These are phyloP conservation scores for Erodium texanum DNA, from an alignment of 441 rosid genomes.

Conservation along the genomic window DNA sequence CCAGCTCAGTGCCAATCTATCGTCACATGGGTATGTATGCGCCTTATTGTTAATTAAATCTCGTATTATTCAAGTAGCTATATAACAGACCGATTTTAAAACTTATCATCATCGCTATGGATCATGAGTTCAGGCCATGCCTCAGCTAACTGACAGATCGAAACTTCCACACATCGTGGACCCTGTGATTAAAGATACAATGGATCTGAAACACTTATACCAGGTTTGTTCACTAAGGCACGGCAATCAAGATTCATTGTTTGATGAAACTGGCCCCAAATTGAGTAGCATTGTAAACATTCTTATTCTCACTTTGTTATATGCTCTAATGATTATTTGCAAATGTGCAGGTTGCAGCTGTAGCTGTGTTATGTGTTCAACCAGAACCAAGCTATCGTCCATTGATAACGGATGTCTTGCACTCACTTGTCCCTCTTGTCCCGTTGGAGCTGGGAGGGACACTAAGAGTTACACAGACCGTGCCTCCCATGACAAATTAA, in stretches of 20 bases:
- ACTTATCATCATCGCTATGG: conserved; percentile 5
- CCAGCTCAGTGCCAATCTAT: conserved; percentile 52
- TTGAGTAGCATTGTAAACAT: not conserved
- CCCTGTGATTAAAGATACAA: conserved; percentile 63
- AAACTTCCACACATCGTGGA: conserved; percentile 78
- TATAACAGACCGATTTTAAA: not conserved
- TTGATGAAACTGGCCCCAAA: no score
- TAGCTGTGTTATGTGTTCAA: conserved; percentile 81
- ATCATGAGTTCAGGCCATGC: conserved; percentile 55
- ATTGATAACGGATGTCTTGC: conserved; percentile 82
- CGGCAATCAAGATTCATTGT: not conserved
- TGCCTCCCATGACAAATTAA: not conserved
- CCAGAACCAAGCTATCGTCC: conserved; percentile 94
- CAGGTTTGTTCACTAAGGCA: conserved; percentile 39
- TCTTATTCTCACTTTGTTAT: not conserved
- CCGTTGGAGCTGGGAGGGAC: conserved; percentile 80
- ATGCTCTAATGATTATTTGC: not conserved
- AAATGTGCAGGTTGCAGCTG: conserved; percentile 70
- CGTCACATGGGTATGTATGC: conserved; percentile 79
- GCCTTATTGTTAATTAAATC: not conserved
- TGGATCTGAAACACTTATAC: conserved; percentile 89
- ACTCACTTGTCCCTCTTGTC: conserved; percentile 85
- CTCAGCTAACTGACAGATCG: conserved; percentile 78
- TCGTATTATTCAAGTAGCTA: not conserved
- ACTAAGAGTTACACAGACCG: conserved; percentile 40